Conservation (phyloP, 2,329 filamentous ascomycete species). For the Mycosphaerella sp. region DNA sequence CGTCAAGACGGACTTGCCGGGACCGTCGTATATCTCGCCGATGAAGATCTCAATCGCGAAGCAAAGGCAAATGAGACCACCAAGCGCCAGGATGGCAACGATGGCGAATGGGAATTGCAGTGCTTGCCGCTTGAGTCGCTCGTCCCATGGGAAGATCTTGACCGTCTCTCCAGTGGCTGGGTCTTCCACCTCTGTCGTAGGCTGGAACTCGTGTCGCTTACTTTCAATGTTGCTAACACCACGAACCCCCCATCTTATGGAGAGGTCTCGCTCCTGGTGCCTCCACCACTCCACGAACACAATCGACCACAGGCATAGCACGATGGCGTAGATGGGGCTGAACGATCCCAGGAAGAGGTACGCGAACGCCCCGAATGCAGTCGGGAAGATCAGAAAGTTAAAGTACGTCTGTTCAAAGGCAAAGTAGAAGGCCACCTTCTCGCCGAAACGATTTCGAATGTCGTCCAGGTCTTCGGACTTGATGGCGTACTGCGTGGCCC, state of each 20-base stretch:
- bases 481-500: slow-evolving; percentile 43
- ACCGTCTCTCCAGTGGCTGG: slow-evolving; percentile 73
- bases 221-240: slow-evolving; percentile 76
- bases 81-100: slow-evolving; percentile 63
- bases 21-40: slow-evolving; percentile 84
- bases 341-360: slow-evolving; percentile 83
- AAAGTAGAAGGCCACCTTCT: slow-evolving; percentile 84
- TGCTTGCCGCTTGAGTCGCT: slow-evolving; percentile 68
- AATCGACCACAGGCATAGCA: slow-evolving; percentile 78
- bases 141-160: slow-evolving; percentile 67
- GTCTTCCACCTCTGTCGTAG: slow-evolving; percentile 70
- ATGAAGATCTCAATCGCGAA: slow-evolving; percentile 96
- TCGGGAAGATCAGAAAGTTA: slow-evolving; percentile 73
- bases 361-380: slow-evolving; percentile 65
- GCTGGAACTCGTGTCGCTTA: slow-evolving; percentile 68
- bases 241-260: slow-evolving; percentile 80
- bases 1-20: slow-evolving; percentile 75
- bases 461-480: slow-evolving; percentile 46
- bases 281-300: slow-evolving; percentile 96
- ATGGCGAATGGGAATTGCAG: slow-evolving; percentile 81
- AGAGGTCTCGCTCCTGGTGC: slow-evolving; percentile 79
- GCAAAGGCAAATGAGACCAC: slow-evolving; percentile 73
- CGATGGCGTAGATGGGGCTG: slow-evolving; percentile 70
- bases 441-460: slow-evolving; percentile 46
- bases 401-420: slow-evolving; percentile 91